Evolutionary conservation across 2,329 filamentous ascomycete genomes (phyloP), one percentile per base, ranked within the genome.

Genomic region (Nothophoma quercina): DNA sequence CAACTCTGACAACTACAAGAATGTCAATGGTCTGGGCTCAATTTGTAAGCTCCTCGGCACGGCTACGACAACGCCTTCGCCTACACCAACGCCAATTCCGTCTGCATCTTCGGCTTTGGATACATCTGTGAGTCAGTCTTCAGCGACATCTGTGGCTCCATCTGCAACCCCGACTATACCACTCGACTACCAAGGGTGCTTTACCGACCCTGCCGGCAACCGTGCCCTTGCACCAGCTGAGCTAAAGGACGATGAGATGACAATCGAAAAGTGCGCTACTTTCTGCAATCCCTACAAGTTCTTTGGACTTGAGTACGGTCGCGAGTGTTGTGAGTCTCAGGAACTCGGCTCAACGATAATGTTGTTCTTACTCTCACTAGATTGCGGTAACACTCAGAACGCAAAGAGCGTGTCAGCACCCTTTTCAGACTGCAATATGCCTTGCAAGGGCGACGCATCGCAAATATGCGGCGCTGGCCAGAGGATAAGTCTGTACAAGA

Each of bases 401-500:
- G 19, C 54, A 7, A 51, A 43, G 5, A 64, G 60, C 22, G 25
- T 58, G 12, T 44, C 44, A 7, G 45, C 48, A 16, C 43, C 38
- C 32, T 40, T 47, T 2, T 49, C 58, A 9, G 65, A 68, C 9
- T 68, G 65, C 53, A 65, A 60, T 32, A 56, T 65, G 59, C 48
- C 56, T 2, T 68, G 65, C 41, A 41, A 49, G 9, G 65, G 65
- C 6, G 58, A 62, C 44, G 39, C 42, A 6, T 49, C 22, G 5
- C 44, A 67, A 34, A 46, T 35, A 3, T 68, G 65, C 30, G 65
- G 65, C 23, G 61, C 48, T 22, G 56, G 40, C 6, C 51, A 51
- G 28, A 60, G 64, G 19, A 9, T 68, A 40, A 74, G 71, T n/a
- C 62, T 75, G 36, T 68, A 70, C 59, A 69, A 71, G 51, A 75